Conservation (phyloP, 108 stramenopile genomes). For the Pseudonitzschia multiseries region DNA sequence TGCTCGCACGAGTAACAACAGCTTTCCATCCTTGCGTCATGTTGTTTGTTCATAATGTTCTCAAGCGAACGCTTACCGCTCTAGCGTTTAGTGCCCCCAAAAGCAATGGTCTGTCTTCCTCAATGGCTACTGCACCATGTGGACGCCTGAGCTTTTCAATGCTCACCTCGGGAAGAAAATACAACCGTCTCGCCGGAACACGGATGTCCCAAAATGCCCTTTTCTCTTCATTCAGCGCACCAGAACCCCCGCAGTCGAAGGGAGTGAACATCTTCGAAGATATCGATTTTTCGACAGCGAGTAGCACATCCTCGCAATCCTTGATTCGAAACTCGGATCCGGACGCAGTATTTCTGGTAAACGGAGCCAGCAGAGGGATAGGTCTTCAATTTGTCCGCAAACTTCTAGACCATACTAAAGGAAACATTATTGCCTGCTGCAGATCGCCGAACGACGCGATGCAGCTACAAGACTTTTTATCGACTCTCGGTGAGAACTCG, state of each 20-base stretch:
- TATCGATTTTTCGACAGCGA: slow-evolving; percentile 33
- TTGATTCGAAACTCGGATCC: slow-evolving; percentile 53
- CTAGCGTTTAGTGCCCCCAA: background rate
- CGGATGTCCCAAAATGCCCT: background rate
- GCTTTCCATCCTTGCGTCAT: background rate
- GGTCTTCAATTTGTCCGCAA: slow-evolving; percentile 63
- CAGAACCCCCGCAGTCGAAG: slow-evolving; percentile 52
- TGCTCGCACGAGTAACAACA: too few relatives aligned
- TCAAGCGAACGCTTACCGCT: slow-evolving; percentile 4
- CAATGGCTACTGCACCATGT: background rate
- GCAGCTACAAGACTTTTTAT: slow-evolving; percentile 28
- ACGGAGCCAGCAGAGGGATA: slow-evolving; percentile 75
- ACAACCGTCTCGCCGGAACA: background rate
- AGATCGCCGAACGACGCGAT: slow-evolving; percentile 51
- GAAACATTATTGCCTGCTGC: slow-evolving; percentile 75
- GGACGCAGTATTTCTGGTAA: slow-evolving; percentile 78
- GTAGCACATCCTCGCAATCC: slow-evolving; percentile 4
- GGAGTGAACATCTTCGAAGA: slow-evolving; percentile 54
- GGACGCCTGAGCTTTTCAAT: background rate
- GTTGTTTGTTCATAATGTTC: background rate
- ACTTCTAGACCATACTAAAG: slow-evolving; percentile 54
- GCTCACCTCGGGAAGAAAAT: slow-evolving; percentile 4
- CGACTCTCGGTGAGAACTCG: slow-evolving; percentile 1
- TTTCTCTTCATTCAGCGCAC: slow-evolving; percentile 37
- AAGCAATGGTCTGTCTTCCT: background rate